Evolutionary conservation across 495 filamentous ascomycete species (phyloP).

Genomic region (Penicillium desertorum): DNA sequence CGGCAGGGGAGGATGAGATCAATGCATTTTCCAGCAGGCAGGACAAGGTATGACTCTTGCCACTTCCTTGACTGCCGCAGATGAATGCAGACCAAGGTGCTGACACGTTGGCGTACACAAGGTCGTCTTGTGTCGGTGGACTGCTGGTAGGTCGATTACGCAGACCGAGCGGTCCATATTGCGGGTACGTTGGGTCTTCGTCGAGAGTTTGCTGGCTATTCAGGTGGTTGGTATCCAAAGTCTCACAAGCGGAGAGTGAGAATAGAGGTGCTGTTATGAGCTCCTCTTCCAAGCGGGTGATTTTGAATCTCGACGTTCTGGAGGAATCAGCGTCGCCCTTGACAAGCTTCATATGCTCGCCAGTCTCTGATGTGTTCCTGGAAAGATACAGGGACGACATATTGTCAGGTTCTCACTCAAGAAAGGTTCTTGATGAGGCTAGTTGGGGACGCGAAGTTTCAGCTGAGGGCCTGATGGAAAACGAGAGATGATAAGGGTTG

Average conservation of each 20-base stretch:
- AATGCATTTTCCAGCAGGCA: slow-evolving; percentile 59
- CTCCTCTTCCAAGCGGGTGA: not conserved
- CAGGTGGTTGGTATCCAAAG: not conserved
- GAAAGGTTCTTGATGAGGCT: not conserved
- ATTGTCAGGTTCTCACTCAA: not conserved
- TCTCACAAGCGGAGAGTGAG: not conserved
- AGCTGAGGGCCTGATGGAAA: not conserved
- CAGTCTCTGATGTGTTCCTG: not conserved
- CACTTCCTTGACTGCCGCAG: slow-evolving; percentile 72
- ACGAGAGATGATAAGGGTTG: not conserved
- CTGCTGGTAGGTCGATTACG: not conserved
- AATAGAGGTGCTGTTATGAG: not conserved
- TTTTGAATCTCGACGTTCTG: not conserved
- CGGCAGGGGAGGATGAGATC: slow-evolving; percentile 42
- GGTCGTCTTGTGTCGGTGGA: not conserved
- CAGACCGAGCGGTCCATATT: slow-evolving; percentile 4
- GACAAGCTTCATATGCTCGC: slow-evolving; percentile 1
- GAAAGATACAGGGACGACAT: not conserved
- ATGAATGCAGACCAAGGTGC: slow-evolving; percentile 59
- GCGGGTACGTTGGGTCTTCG: not conserved
- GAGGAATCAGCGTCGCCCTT: not conserved
- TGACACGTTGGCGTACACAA: slow-evolving; percentile 10
- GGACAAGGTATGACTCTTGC: slow-evolving; percentile 69
- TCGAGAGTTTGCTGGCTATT: not conserved
- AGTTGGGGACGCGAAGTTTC: not conserved